A percentile compares a stretch with the other conserved stretches of the same genome.
Conservation (phyloP, 805 yeast species). For the Kodamaea laetipori region DNA sequence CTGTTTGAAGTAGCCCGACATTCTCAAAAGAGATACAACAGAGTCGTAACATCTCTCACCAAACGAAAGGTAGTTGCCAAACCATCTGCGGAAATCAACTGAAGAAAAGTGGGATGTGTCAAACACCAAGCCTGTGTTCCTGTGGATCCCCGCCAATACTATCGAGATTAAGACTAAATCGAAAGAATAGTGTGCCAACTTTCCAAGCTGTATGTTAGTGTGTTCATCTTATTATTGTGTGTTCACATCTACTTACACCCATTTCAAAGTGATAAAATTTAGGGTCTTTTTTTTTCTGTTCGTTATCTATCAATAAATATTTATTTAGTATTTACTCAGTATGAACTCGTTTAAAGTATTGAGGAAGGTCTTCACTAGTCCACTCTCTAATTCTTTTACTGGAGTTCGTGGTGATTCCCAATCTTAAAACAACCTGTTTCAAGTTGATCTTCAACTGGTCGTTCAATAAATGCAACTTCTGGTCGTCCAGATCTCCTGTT, state of each 20-base stretch:
- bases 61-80: conserved; percentile 54
- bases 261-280: neutral
- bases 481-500: conserved; percentile 15
- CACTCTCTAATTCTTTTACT: conserved; percentile 65
- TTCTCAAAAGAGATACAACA: conserved; percentile 46
- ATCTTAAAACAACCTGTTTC: conserved; percentile 49
- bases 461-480: conserved; percentile 18
- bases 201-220: conserved; percentile 51
- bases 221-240: too few relatives aligned
- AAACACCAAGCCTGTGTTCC: conserved; percentile 74
- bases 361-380: conserved; percentile 53
- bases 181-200: conserved; percentile 66
- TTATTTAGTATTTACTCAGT: neutral
- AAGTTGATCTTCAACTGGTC: conserved; percentile 42
- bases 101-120: conserved; percentile 54
- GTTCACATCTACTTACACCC: conserved; percentile 12
- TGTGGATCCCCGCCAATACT: conserved; percentile 80
- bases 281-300: conserved; percentile 1
- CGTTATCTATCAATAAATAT: neutral
- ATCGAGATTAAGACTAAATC: conserved; percentile 81
- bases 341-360: conserved; percentile 45
- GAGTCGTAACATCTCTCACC: conserved; percentile 63
- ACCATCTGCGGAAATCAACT: conserved; percentile 45
- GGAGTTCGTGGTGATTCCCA: conserved; percentile 38
- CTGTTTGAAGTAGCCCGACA: conserved; percentile 54